These are phyloP conservation scores for Epichloe gansuensis DNA, from an alignment of 2,329 filamentous ascomycete genomes.

Conservation along the genomic window DNA sequence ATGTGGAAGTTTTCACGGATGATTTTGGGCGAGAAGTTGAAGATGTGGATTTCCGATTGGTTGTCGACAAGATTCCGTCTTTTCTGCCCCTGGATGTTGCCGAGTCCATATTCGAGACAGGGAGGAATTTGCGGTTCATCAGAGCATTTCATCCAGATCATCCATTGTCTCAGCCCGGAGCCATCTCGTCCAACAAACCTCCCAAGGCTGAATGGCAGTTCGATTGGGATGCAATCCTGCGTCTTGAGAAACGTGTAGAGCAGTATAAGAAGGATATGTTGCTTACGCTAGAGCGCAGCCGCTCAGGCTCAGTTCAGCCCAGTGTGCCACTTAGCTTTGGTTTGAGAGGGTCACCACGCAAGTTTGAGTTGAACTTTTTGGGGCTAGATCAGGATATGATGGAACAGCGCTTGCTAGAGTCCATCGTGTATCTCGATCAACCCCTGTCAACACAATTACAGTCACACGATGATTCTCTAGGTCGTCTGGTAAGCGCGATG, in stretches of 20 bases:
- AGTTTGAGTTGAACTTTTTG: slow-evolving; percentile 30
- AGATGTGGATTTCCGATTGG: slow-evolving; percentile 49
- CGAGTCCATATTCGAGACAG: slow-evolving; percentile 64
- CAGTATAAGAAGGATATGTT: slow-evolving; percentile 21
- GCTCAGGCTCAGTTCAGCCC: not conserved
- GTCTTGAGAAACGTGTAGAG: slow-evolving; percentile 45
- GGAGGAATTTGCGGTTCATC: slow-evolving; percentile 61
- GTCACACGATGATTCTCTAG: slow-evolving; percentile 23
- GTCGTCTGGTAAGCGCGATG: slow-evolving; percentile 25
- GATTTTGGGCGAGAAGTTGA: slow-evolving; percentile 45
- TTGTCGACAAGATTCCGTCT: slow-evolving; percentile 51
- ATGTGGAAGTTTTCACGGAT: slow-evolving; percentile 40
- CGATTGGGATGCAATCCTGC: slow-evolving; percentile 55
- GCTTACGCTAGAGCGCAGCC: slow-evolving; percentile 11
- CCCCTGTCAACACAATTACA: slow-evolving; percentile 14
- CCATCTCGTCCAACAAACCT: slow-evolving; percentile 33
- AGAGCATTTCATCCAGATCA: slow-evolving; percentile 58
- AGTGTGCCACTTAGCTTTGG: not conserved
- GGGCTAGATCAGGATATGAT: slow-evolving; percentile 34
- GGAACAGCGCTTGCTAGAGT: slow-evolving; percentile 34
- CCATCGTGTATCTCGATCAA: slow-evolving; percentile 32
- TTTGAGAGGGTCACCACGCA: slow-evolving; percentile 5
- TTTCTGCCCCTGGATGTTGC: slow-evolving; percentile 62
- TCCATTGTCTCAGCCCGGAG: slow-evolving; percentile 44
- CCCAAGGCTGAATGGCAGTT: slow-evolving; percentile 56